phyloP scores from a whole-genome alignment of 257 asterid genomes.

The Pogostemon cablin region DNA sequence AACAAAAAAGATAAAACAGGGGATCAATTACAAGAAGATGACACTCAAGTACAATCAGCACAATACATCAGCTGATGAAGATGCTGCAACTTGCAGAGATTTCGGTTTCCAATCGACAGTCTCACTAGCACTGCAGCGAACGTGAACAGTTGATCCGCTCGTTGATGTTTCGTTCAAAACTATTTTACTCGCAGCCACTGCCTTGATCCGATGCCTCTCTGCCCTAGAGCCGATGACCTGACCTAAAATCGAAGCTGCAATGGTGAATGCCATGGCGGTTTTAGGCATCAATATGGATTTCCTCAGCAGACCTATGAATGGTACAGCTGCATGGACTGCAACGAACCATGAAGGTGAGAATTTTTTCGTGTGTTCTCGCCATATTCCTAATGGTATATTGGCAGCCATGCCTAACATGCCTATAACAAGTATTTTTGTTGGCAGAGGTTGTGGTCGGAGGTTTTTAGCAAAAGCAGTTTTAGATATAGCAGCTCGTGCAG shows the following conservation, averaged over 20 bases:
- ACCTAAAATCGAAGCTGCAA: slow-evolving; percentile 82
- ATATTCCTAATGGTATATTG: slow-evolving; percentile 77
- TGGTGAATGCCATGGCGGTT: slow-evolving; percentile 85
- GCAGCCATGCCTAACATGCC: slow-evolving; percentile 84
- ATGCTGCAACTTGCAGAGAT: slow-evolving; percentile 25
- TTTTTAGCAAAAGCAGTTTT: slow-evolving; percentile 76
- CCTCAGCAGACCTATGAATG: slow-evolving; percentile 84
- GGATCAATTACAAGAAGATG: slow-evolving; percentile 2
- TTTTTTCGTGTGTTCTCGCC: slow-evolving; percentile 87
- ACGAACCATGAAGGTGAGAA: slow-evolving; percentile 83
- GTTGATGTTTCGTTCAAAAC: slow-evolving; percentile 16
- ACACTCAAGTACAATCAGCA: slow-evolving; percentile 20
- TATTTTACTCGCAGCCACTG: slow-evolving; percentile 42
- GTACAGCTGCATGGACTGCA: slow-evolving; percentile 93
- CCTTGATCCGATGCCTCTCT: slow-evolving; percentile 67
- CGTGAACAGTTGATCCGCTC: slow-evolving; percentile 21
- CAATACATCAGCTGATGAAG: slow-evolving; percentile 31
- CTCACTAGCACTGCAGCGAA: slow-evolving; percentile 30
- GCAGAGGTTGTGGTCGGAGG: slow-evolving; percentile 85
- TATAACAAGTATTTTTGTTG: slow-evolving; percentile 66
- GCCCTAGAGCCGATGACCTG: slow-evolving; percentile 93
- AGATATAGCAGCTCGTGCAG: slow-evolving; percentile 73
- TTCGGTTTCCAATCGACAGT: slow-evolving; percentile 29
- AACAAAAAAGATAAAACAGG: slow-evolving; percentile 8
- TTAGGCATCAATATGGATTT: slow-evolving; percentile 86